phyloP scores from a whole-genome alignment of 2,329 filamentous ascomycete genomes.

The Calonectria pteridis region DNA sequence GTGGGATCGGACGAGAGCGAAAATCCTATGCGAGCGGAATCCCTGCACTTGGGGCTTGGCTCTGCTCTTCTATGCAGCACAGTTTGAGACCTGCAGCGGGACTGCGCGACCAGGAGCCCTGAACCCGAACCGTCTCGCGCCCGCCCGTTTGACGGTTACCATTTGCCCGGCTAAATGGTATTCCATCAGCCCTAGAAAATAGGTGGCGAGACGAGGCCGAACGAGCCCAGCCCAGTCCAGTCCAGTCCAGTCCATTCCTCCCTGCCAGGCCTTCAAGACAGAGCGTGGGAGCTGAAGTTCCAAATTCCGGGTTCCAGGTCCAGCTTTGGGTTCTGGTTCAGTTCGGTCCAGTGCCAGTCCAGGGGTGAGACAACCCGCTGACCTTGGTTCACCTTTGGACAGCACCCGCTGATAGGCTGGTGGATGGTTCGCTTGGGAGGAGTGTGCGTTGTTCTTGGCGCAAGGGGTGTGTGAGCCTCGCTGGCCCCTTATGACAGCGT shows the following conservation, averaged over 20 bases:
- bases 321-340: slow-evolving; percentile 10
- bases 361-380: slow-evolving; percentile 27
- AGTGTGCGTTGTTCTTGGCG: slow-evolving; percentile 17
- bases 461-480: slow-evolving; percentile 7
- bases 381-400: slow-evolving; percentile 27
- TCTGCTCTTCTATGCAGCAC: not conserved
- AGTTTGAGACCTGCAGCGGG: slow-evolving; percentile 1
- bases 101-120: slow-evolving; percentile 3
- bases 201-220: not conserved
- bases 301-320: slow-evolving; percentile 15
- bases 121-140: slow-evolving; percentile 16
- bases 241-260: not conserved
- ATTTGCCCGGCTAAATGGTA: slow-evolving; percentile 40
- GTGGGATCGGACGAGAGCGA: slow-evolving; percentile 27
- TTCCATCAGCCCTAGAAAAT: slow-evolving; percentile 6
- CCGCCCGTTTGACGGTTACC: slow-evolving; percentile 14
- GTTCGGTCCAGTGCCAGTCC: not conserved
- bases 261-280: not conserved
- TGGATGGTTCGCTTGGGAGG: slow-evolving; percentile 17
- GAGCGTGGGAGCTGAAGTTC: slow-evolving; percentile 5
- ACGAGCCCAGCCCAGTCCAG: not conserved
- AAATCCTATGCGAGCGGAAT: slow-evolving; percentile 20
- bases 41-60: slow-evolving; percentile 22
- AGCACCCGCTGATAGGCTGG: slow-evolving; percentile 23
- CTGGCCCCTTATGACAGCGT: slow-evolving; percentile 9